phyloP scores from a whole-genome alignment of 2,329 filamentous ascomycete species.

The Myriangium duriaei region DNA sequence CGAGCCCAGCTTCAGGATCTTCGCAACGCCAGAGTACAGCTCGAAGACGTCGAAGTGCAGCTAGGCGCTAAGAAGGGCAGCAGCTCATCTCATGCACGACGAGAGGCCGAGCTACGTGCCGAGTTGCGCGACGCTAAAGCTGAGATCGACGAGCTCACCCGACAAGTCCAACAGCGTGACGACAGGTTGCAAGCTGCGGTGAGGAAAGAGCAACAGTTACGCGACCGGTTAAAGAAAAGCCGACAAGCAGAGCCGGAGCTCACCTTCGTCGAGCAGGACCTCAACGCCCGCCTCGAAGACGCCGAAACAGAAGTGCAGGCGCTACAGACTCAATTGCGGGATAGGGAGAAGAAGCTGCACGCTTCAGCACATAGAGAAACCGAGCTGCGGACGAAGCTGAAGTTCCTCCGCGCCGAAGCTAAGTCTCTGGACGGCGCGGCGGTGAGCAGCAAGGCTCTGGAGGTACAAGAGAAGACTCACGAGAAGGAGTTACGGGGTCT shows the following conservation, averaged over 20 bases:
- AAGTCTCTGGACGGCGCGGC: conserved; percentile 14
- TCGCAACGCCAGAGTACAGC: conserved; percentile 19
- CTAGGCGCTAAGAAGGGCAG: conserved; percentile 36
- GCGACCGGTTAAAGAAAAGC: conserved; percentile 19
- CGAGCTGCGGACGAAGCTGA: conserved; percentile 24
- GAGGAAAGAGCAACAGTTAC: conserved; percentile 31
- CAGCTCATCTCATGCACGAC: conserved; percentile 22
- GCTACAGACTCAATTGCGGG: conserved; percentile 23
- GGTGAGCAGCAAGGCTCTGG: conserved; percentile 36
- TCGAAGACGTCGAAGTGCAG: conserved; percentile 25
- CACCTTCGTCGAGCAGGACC: conserved; percentile 25
- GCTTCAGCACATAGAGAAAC: conserved; percentile 21
- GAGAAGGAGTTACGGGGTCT: conserved; percentile 68
- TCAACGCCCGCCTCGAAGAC: conserved; percentile 27
- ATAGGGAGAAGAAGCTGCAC: conserved; percentile 20
- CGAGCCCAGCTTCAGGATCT: conserved; percentile 22
- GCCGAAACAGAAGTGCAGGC: conserved; percentile 28
- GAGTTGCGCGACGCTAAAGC: conserved; percentile 22
- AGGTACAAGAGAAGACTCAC: conserved; percentile 57
- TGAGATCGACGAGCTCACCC: conserved; percentile 22
- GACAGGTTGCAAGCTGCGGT: conserved; percentile 21
- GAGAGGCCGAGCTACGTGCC: conserved; percentile 29
- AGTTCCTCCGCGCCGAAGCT: conserved; percentile 17
- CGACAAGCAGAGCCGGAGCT: conserved; percentile 17
- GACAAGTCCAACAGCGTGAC: conserved; percentile 33